These are phyloP conservation scores for Spathaspora passalidarum DNA, from an alignment of 805 yeast genomes.

Conservation along the genomic window DNA sequence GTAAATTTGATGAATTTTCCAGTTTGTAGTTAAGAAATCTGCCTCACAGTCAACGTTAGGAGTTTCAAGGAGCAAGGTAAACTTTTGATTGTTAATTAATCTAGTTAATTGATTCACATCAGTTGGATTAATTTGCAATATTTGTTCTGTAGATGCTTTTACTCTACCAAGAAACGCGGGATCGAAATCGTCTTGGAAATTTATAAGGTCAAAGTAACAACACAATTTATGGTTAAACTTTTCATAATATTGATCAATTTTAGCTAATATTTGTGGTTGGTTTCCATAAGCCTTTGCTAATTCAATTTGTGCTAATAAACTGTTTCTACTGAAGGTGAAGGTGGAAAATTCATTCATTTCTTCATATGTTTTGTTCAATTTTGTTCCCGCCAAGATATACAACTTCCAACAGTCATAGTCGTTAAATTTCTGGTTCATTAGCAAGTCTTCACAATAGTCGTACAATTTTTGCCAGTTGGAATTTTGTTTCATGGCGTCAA, in stretches of 20 bases:
- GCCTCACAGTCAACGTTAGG: constrained; percentile 8
- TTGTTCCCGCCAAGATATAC: constrained; percentile 43
- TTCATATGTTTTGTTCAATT: constrained; percentile 30
- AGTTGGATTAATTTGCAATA: constrained; percentile 4
- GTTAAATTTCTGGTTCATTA: constrained; percentile 54
- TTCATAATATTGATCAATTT: constrained; percentile 41
- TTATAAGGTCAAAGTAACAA: constrained; percentile 58
- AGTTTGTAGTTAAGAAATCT: constrained; percentile 11
- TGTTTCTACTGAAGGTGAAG: constrained; percentile 21
- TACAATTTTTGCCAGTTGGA: constrained; percentile 45
- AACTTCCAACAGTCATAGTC: constrained; percentile 77
- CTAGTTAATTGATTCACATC: constrained; percentile 16
- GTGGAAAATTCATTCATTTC: constrained; percentile 17
- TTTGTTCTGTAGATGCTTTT: constrained; percentile 15
- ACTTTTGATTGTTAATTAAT: constrained; percentile 46
- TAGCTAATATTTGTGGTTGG: constrained; percentile 16
- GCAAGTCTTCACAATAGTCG: constrained; percentile 34
- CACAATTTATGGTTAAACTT: constrained; percentile 56
- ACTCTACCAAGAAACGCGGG: constrained; percentile 16
- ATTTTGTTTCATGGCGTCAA: constrained; percentile 43
- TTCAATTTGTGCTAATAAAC: constrained; percentile 27
- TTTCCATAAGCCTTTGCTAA: constrained; percentile 17
- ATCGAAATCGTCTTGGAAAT: constrained; percentile 16
- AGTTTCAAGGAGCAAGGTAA: constrained; percentile 18
- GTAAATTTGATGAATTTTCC: constrained; percentile 22